phyloP scores from a whole-genome alignment of 1,139 yeast genomes.

The Taphrina wiesneri region DNA sequence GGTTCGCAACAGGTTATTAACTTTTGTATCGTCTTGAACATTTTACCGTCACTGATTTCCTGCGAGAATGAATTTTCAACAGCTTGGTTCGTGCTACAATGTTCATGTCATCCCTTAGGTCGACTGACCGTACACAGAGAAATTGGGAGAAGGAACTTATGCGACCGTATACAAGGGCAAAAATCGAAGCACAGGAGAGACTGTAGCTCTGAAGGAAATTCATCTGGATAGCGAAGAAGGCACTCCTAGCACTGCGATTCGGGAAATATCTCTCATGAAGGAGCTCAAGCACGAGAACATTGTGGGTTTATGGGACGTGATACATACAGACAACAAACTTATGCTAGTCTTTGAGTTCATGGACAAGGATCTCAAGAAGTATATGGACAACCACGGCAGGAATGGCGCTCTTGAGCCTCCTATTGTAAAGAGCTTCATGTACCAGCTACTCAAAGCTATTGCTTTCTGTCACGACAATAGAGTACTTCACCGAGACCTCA shows the following conservation, averaged over 20 bases:
- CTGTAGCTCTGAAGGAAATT: slow-evolving; percentile 93
- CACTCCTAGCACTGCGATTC: slow-evolving; percentile 95
- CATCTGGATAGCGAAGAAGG: slow-evolving; percentile 88
- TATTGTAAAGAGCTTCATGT: slow-evolving; percentile 86
- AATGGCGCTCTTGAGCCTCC: slow-evolving; percentile 78
- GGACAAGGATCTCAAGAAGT: slow-evolving; percentile 91
- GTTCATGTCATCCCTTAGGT: not conserved
- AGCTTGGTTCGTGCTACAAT: slow-evolving; percentile 5
- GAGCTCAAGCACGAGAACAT: slow-evolving; percentile 93
- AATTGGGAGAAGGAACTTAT: slow-evolving; percentile 65
- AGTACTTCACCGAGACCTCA: slow-evolving; percentile 90
- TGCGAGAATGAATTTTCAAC: slow-evolving; percentile 12
- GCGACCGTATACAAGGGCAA: slow-evolving; percentile 97
- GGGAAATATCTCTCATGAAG: slow-evolving; percentile 95
- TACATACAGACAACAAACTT: slow-evolving; percentile 92
- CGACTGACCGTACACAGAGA: slow-evolving; percentile 20
- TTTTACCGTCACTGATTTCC: too few species aligned
- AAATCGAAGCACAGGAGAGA: slow-evolving; percentile 84
- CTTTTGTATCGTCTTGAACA: not conserved
- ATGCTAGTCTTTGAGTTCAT: slow-evolving; percentile 80
- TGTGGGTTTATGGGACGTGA: slow-evolving; percentile 89
- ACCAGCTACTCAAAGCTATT: slow-evolving; percentile 84
- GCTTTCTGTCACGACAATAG: slow-evolving; percentile 94
- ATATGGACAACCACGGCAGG: slow-evolving; percentile 84
- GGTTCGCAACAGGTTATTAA: too few species aligned